Base-by-base conservation (phyloP, 2,329 filamentous ascomycete species). In the Fusarium lateritium region DNA sequence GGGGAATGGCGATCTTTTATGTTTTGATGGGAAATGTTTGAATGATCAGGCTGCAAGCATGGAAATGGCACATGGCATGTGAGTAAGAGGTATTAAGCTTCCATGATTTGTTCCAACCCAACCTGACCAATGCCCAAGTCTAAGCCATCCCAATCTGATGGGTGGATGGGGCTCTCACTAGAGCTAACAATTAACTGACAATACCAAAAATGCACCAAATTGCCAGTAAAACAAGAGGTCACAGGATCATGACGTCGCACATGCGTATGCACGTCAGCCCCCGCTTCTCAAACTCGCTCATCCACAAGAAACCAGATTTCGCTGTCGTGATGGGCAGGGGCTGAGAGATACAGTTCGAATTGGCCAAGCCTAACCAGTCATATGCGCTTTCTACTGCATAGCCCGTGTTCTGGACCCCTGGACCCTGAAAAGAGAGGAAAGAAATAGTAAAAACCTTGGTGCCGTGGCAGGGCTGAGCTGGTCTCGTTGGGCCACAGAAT, bases 181-280 rank as follows among this genome's bases (percentile, higher is more conserved):
- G 28, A 8, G 28, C 28, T 55, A 51, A 39, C 55, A 44, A 39
- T 46, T 34, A n/a, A 42, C 39, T 42, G 21, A 24, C 31, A 51
- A 19, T 51, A 10, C 49, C 13, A 22, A 58, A 62, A 55, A 51
- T 17, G 21, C 52, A 46, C 24, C n/a, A 15, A 28, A 36, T 13
- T 56, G 34, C 47, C 43, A 56, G 38, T 67, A n/a, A 62, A 43
- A 54, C 44, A 21, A 40, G 38, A 55, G 65, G 62, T 70, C 69
- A 60, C 45, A 49, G 24, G 59, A 42, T 57, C 66, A 73, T 73
- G 71, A 73, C 71, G 71, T 73, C 69, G 66, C 65, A 67, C 65
- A 72, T 71, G 71, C 66, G 57, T 57, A 69, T 73, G 71, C 71
- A 69, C 68, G 66, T 72, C 71, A 73, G 67, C 67, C 67, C 64